Conservation (phyloP, 805 yeast genomes). For the Kazachstania psychrophila region DNA sequence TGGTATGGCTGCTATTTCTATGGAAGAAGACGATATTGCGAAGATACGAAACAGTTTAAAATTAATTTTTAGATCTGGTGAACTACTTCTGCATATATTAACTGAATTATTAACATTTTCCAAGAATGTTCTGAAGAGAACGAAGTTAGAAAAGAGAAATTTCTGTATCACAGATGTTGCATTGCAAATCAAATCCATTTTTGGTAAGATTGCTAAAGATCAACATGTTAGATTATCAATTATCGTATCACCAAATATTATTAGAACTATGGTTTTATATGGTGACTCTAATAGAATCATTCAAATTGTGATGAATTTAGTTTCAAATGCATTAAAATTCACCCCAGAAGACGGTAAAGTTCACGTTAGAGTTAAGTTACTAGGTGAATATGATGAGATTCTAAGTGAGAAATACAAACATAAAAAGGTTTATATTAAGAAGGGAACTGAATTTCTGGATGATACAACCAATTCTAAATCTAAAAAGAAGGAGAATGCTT, state of each 20-base stretch:
- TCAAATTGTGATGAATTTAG: slow-evolving; percentile 87
- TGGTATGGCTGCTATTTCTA: slow-evolving; percentile 90
- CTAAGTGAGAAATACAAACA: slow-evolving; percentile 36
- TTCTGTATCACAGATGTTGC: slow-evolving; percentile 76
- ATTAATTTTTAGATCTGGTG: slow-evolving; percentile 85
- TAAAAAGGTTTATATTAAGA: slow-evolving; percentile 39
- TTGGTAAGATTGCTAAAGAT: slow-evolving; percentile 68
- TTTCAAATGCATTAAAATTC: slow-evolving; percentile 83
- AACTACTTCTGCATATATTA: slow-evolving; percentile 73
- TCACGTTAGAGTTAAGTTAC: slow-evolving; percentile 47
- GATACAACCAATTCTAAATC: neutral
- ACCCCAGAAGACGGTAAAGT: slow-evolving; percentile 86
- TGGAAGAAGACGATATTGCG: slow-evolving; percentile 68
- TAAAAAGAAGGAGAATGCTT: neutral
- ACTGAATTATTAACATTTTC: slow-evolving; percentile 88
- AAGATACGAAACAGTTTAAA: slow-evolving; percentile 68
- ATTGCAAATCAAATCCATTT: slow-evolving; percentile 75
- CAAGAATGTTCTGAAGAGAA: slow-evolving; percentile 74
- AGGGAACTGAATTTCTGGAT: slow-evolving; percentile 14
- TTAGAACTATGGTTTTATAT: slow-evolving; percentile 55
- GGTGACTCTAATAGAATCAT: slow-evolving; percentile 89
- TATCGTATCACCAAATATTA: slow-evolving; percentile 49
- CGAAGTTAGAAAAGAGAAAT: slow-evolving; percentile 73
- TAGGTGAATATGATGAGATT: slow-evolving; percentile 62
- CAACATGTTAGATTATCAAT: slow-evolving; percentile 63